Base-by-base conservation (phyloP, 2,329 filamentous ascomycete species). In the Westerdykella ornata region DNA sequence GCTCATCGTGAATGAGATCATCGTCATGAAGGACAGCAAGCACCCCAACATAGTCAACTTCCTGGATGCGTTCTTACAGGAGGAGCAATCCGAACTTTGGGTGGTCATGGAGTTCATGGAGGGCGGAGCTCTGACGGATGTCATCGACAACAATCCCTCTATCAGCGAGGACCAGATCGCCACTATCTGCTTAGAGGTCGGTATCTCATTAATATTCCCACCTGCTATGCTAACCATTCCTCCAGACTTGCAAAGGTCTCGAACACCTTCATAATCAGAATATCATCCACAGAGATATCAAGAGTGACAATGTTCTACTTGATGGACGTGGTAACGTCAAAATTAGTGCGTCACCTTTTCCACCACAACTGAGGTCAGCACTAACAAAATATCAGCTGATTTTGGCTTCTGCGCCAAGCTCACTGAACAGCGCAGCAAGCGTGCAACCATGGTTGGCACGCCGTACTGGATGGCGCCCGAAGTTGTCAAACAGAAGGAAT, bases 51-150 rank as follows among this genome's bases (percentile, higher is more conserved):
- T 98, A 72, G 92, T 98, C 68, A 98, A 98, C 70, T 98, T 95
- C 71, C 73, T 98, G 26, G 92, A 98, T 56, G 89, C 90, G 3
- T 98, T 97, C 74, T 72, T 98, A 61, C 86, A 92, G 59, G 94
- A 96, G 66, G 90, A 92, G 67, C 88, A 86, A 58, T 80, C 85
- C 41, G 92, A 98, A 66, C 77, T 98, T n/a, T 98, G 92, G 92
- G 88, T 98, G 9, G 90, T 98, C 39, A 95, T 98, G 92, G 92
- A 98, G 71, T 98, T 89, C 60, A 98, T 98, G 92, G 92, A 98
- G 70, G 92, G 92, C 57, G 92, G 92, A 70, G 87, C 92, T 47
- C 72, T 98, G 66, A 98, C 92, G 1, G 92, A 98, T 73, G 88
- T 98, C 46, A 98, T 98, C 68, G 92, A 98, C 69, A 96, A 97